Evolutionary conservation across 2,329 filamentous ascomycete species (phyloP), one percentile per base, ranked within the genome.

Genomic region (Zasmidium citrigriseum): DNA sequence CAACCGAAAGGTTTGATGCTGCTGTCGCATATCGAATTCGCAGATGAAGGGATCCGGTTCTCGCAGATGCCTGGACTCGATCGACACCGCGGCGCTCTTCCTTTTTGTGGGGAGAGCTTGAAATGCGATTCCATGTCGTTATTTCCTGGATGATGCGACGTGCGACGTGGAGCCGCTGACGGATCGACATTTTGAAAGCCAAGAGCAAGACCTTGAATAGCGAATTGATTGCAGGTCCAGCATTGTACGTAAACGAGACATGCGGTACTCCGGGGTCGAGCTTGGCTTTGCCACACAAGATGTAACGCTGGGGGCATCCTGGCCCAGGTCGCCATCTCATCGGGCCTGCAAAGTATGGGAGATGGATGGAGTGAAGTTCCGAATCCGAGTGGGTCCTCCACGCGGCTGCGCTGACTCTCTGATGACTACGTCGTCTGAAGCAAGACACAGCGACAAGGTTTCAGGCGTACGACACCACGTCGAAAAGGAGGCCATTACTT

Each of bases 131-230:
- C 14, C 12, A 11, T 14, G 34, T 4, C 14, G 5, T 41, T 11
- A 41, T 9, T 11, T 10, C 14, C 27, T n/a, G n/a, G n/a, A n/a
- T n/a, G n/a, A n/a, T n/a, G 27, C 18, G 7, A 41, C 7, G 18
- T 41, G 34, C 34, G 14, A 41, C 7, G 34, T 41, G 34, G 49
- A 52, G 49, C 50, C 50, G 50, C 50, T 53, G 41, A 53, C 38
- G 12, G 50, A 53, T 53, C 50, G 21, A 25, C 50, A 53, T 10
- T 25, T 27, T 9, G 12, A 22, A 29, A 16, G 22, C 14, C 29
- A 22, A 38, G 24, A n/a, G 16, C 49, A 38, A 23, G 21, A 44
- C 11, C 38, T 21, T 41, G 18, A 29, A 29, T 29, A 29, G 21
- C 14, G 18, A 21, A 20, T 14, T 52, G 49, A 41, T 21, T 50